Percentiles rank a stretch among this genome's conserved stretches.
Conservation (phyloP, 495 filamentous ascomycete species). For the Neurospora sp. region DNA sequence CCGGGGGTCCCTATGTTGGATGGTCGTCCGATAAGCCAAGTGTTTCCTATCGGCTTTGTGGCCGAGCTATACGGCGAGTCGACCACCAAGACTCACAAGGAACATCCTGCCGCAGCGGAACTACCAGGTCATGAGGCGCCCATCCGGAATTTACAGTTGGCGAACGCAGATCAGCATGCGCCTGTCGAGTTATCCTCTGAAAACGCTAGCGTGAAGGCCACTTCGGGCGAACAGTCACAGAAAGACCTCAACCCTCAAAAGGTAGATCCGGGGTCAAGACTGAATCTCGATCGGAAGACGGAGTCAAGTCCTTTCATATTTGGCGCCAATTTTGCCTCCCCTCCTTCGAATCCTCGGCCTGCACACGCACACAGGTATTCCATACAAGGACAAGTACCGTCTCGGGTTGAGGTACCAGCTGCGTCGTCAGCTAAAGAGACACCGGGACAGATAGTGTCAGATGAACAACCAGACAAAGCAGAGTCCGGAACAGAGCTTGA, state of each 20-base stretch:
- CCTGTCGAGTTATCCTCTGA: conserved; percentile 21
- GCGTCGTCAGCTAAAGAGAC: conserved; percentile 4
- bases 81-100: conserved; percentile 24
- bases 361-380: background rate
- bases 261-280: background rate
- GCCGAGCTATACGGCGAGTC: conserved; percentile 31
- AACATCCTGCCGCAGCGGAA: conserved; percentile 33
- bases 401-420: conserved; percentile 4
- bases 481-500: background rate
- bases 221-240: background rate
- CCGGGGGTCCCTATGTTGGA: conserved; percentile 9
- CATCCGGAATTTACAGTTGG: conserved; percentile 1
- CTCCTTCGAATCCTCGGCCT: background rate
- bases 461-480: conserved; percentile 4
- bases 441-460: background rate
- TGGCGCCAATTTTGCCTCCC: background rate
- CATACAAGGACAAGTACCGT: background rate
- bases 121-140: conserved; percentile 17
- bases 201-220: conserved; percentile 4
- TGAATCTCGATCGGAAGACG: background rate
- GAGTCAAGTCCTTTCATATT: background rate
- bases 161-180: conserved; percentile 8
- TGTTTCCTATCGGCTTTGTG: conserved; percentile 32
- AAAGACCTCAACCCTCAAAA: background rate
- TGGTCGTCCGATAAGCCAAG: conserved; percentile 7